phyloP scores from a whole-genome alignment of 306 rosid genomes.

The Prunus fruticosa region DNA sequence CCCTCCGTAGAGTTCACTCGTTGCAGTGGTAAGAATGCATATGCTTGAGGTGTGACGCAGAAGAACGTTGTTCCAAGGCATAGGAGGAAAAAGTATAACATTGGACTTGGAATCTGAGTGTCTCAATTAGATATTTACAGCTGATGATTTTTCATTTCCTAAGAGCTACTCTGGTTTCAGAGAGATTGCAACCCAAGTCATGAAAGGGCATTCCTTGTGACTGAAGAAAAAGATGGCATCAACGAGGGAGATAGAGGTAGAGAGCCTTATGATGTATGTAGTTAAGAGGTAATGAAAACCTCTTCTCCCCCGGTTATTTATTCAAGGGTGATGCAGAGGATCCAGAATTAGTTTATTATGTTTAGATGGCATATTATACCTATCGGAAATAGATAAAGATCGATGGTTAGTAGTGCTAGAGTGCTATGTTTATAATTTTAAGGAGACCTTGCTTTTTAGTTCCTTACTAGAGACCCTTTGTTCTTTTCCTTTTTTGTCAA shows the following conservation, averaged over 20 bases:
- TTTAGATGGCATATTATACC: not conserved
- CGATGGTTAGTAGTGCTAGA: not conserved
- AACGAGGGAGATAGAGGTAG: conserved; percentile 27
- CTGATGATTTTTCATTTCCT: conserved; percentile 12
- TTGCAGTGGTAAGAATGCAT: conserved; percentile 55
- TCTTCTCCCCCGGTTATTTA: conserved; percentile 28
- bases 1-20: conserved; percentile 62
- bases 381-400: not conserved
- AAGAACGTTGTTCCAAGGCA: conserved; percentile 9
- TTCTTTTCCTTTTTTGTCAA: not conserved
- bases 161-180: conserved; percentile 16
- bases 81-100: not conserved
- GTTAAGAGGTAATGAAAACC: conserved; percentile 32
- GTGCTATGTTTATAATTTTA: not conserved
- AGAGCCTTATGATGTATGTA: conserved; percentile 30
- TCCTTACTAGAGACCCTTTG: not conserved
- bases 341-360: conserved; percentile 22
- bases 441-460: not conserved
- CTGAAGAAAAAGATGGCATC: conserved; percentile 20
- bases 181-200: conserved; percentile 28
- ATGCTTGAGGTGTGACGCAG: conserved; percentile 24
- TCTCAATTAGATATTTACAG: conserved; percentile 12
- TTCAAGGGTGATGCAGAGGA: conserved; percentile 29
- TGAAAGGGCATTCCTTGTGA: conserved; percentile 26
- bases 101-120: conserved; percentile 2